Conservation (phyloP, 495 filamentous ascomycete species). For the Aspergillus diversus region DNA sequence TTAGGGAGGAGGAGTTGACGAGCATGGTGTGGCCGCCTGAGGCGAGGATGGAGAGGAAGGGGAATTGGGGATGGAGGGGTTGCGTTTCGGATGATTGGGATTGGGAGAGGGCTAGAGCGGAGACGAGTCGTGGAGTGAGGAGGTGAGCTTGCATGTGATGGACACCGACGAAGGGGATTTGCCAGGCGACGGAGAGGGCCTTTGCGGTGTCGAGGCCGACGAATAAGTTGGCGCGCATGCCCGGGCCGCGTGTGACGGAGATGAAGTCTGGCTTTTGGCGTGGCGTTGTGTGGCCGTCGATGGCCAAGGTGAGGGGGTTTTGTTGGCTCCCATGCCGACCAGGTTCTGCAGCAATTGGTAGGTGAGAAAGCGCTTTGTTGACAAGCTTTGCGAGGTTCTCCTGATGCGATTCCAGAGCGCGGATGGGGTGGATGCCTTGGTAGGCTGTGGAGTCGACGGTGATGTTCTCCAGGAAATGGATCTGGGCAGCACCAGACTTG, state of each 20-base stretch:
- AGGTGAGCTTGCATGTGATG: constrained; percentile 98
- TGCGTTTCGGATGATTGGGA: not conserved
- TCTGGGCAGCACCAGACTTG: constrained; percentile 42
- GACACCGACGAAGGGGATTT: constrained; percentile 78
- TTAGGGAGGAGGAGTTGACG: constrained; percentile 66
- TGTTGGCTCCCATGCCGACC: not conserved
- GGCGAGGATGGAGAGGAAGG: constrained; percentile 87
- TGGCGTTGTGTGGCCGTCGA: constrained; percentile 33
- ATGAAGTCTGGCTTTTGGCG: constrained; percentile 73
- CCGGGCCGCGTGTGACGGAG: constrained; percentile 84
- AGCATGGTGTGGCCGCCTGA: constrained; percentile 93
- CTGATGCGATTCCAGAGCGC: constrained; percentile 74
- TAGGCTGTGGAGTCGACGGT: constrained; percentile 74
- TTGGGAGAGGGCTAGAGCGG: constrained; percentile 49
- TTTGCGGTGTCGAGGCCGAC: constrained; percentile 85
- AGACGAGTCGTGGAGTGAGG: constrained; percentile 80
- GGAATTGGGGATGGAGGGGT: constrained; percentile 55
- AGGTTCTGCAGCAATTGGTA: constrained; percentile 41
- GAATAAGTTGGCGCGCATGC: constrained; percentile 76
- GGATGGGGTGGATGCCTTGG: constrained; percentile 77
- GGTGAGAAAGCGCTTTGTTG: constrained; percentile 57
- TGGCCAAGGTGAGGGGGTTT: constrained; percentile 18
- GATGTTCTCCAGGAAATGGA: constrained; percentile 81
- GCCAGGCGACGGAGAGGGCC: constrained; percentile 81
- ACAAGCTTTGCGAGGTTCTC: constrained; percentile 67